Base-by-base conservation (phyloP, 2,329 filamentous ascomycete genomes). In the Fusarium robinianum region DNA sequence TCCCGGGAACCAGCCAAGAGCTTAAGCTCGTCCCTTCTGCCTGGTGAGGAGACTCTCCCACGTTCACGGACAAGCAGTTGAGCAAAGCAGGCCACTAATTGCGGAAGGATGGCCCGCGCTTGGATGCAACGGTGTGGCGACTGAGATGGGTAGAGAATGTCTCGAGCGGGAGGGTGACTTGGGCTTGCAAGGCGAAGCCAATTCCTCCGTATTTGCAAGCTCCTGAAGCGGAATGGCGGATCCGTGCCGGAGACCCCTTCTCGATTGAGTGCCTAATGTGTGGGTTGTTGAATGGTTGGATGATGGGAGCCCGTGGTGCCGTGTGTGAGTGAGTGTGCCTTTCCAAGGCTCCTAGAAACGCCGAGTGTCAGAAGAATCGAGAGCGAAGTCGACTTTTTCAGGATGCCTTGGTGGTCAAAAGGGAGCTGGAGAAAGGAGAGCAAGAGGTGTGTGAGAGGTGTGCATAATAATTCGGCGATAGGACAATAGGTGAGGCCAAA, bases 1-100 rank as follows among this genome's bases (percentile, higher is more conserved):
- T 61, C 58, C 44, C 47, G 41, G 46, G 49, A 58, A 33, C 38
- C 55, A 47, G 47, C 53, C 55, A 56, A 51, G 55, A 57, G 41
- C 44, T 55, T 55, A 51, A 57, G 44, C 49, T 43, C 51, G 42
- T 55, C 42, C 39, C 32, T 35, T 51, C 47, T 41, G 31, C 41
- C 43, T 41, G 22, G 23, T 49, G 38, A 38, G 46, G 39, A 32
- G 43, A 43, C 31, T 40, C 49, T 51, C 49, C 52, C 48, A 54
- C 49, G 35, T 31, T 36, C 35, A 60, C 47, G 45, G 36, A 35
- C 44, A 54, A 48, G 32, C 37, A 53, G 46, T 46, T 46, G 42
- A 52, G 39, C 32, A 42, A 32, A 46, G 46, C 46, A 57, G 50
- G 36, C 52, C 38, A 57, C 55, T 51, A 54, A 46, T 53, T 41